Percentiles rank a stretch among this genome's conserved stretches.
Evolutionary conservation across 306 rosid genomes (phyloP).

Genomic region (Abrus precatorius): DNA sequence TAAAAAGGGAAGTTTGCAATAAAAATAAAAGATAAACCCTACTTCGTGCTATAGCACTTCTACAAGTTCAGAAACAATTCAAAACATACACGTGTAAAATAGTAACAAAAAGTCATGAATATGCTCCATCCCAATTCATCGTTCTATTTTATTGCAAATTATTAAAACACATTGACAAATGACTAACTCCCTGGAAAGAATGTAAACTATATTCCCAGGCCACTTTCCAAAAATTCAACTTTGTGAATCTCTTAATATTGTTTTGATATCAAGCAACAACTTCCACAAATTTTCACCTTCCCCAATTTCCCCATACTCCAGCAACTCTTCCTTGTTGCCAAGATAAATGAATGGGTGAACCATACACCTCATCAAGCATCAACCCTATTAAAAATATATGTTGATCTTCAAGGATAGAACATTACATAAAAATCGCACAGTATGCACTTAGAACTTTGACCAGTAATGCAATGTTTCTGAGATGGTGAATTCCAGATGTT

Average conservation of each 20-base stretch:
- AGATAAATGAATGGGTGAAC: background rate
- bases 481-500: background rate
- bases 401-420: constrained; percentile 35
- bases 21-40: background rate
- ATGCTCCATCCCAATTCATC: background rate
- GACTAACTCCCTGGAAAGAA: constrained; percentile 27
- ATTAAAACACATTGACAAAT: background rate
- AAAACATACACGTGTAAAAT: constrained; percentile 16
- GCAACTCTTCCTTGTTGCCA: background rate
- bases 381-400: background rate
- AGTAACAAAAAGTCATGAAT: constrained; percentile 10
- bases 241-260: constrained; percentile 5
- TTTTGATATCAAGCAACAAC: constrained; percentile 26
- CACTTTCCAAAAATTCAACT: constrained; percentile 26
- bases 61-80: constrained; percentile 28
- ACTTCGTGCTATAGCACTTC: constrained; percentile 10
- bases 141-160: constrained; percentile 4
- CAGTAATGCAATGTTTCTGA: background rate
- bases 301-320: background rate
- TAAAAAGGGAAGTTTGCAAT: background rate
- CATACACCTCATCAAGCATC: constrained; percentile 18
- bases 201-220: constrained; percentile 4
- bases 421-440: constrained; percentile 10
- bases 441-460: background rate
- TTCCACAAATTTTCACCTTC: background rate